Base-by-base conservation (phyloP, 768 basidiomycete genomes). In the Pisolithus sp. region DNA sequence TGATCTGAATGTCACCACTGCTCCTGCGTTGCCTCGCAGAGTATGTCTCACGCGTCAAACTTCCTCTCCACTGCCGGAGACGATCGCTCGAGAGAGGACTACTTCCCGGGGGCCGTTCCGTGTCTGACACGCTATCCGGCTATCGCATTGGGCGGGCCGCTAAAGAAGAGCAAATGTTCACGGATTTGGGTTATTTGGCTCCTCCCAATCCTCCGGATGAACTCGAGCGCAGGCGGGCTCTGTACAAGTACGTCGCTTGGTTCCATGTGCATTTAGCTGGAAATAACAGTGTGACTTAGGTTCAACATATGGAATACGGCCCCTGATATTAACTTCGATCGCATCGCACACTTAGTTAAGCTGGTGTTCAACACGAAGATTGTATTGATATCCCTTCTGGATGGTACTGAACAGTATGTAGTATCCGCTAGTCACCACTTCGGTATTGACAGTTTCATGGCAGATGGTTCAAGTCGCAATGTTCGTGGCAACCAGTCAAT, bases 271-370 rank as follows among this genome's bases (percentile, higher is more conserved):
- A 28, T 31, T 13, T 21, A 20, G 48, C 24, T 28, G 44, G 4
- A 28, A 28, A 49, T 53, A 20, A 59, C 48, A 31, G 15, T 26
- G n/a, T n/a, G 13, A 10, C 51, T 26, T 55, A 89, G 90, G 57
- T 94, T 91, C 72, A 92, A 93, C 59, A 87, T 96, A 46, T 85
- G 91, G 79, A 82, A 89, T 56, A 93, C 92, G 0, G 82, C 83
- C 15, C 75, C 84, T 8, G 94, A 97, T 65, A 73, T 81, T 55
- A 94, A 95, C 64, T 96, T 97, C 63, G 93, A 96, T 67, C 81
- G 94, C 17, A 94, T 96, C 57, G 89, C 85, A 15, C 92, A 95
- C 65, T 78, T 97, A 24, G 89, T 88, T 38, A 94, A 94, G 70
- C 73, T 96, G 38, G 94, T 97, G 7, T 97, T 97, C 68, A 87